Base-by-base conservation (phyloP, 2,329 filamentous ascomycete genomes). In the Leptographium wingfieldii region DNA sequence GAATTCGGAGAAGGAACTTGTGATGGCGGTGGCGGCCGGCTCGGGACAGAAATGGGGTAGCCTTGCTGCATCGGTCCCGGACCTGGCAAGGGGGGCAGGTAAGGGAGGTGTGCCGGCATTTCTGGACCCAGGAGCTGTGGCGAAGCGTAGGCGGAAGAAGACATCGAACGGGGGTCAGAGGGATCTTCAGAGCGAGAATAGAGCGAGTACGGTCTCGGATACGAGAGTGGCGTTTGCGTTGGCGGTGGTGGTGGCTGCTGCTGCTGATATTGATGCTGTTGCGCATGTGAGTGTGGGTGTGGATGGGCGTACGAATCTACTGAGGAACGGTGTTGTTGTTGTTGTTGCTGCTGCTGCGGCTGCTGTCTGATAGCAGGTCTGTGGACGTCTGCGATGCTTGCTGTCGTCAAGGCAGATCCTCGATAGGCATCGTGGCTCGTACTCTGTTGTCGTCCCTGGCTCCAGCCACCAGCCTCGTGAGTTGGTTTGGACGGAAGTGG, bases 401-500 rank as follows among this genome's bases (percentile, higher is more conserved):
- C 31, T 3, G 19, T 29, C 6, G 22, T 43, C n/a, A 7, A 64
- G 59, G 68, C 58, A 60, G 67, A 67, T 63, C 76, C 72, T 59
- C 75, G 76, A 68, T 79, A 81, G 65, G 72, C 76, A 77, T 83
- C 76, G 67, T 80, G 76, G 66, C 72, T 73, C 59, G 63, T 40
- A n/a, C 73, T 68, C 61, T 73, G 72, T 67, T 76, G 80, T 67
- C 71, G 70, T 68, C 73, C 74, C 68, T 79, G 78, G 69, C 76
- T 74, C 72, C 78, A 77, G 72, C 80, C 77, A 73, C 75, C 76
- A 68, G 76, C 76, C 73, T 83, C 80, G 72, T 75, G 78, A 71
- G 77, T 77, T 76, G 74, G 71, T 75, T 80, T 83, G 70, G 78
- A 76, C 72, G 82, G 80, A 68, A 79, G 75, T 67, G 78, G 78